These are phyloP conservation scores for Toxicodendron radicans DNA, from an alignment of 345 rosid genomes.

Conservation along the genomic window DNA sequence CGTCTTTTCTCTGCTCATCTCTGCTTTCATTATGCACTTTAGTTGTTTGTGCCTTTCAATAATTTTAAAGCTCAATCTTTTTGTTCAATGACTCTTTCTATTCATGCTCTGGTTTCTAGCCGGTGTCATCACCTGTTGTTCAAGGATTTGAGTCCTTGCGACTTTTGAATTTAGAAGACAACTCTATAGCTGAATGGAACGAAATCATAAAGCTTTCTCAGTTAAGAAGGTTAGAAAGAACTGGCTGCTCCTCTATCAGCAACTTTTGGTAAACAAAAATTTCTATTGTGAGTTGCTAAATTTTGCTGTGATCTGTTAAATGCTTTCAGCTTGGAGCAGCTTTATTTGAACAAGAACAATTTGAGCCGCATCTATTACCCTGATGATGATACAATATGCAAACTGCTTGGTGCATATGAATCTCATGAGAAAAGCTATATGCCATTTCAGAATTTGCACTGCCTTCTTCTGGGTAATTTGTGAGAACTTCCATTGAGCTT, in stretches of 20 bases:
- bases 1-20: neutral
- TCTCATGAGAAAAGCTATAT: constrained; percentile 34
- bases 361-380: constrained; percentile 57
- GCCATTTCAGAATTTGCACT: constrained; percentile 66
- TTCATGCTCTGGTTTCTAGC: constrained; percentile 32
- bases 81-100: constrained; percentile 1
- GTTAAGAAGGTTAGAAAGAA: constrained; percentile 61
- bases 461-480: constrained; percentile 79
- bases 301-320: constrained; percentile 11
- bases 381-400: constrained; percentile 23
- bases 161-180: constrained; percentile 87
- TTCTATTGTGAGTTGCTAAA: neutral
- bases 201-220: constrained; percentile 76
- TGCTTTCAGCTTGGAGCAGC: constrained; percentile 74
- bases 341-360: constrained; percentile 80
- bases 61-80: neutral
- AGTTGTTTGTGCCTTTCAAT: neutral
- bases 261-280: neutral
- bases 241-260: constrained; percentile 16
- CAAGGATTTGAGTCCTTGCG: constrained; percentile 65
- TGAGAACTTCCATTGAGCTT: constrained; percentile 9
- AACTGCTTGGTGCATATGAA: constrained; percentile 31
- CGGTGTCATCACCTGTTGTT: constrained; percentile 41
- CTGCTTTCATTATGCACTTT: neutral
- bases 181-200: constrained; percentile 74